Conservation (phyloP, 371 early-diverging fungal genomes). For the Mucor velutinosus region DNA sequence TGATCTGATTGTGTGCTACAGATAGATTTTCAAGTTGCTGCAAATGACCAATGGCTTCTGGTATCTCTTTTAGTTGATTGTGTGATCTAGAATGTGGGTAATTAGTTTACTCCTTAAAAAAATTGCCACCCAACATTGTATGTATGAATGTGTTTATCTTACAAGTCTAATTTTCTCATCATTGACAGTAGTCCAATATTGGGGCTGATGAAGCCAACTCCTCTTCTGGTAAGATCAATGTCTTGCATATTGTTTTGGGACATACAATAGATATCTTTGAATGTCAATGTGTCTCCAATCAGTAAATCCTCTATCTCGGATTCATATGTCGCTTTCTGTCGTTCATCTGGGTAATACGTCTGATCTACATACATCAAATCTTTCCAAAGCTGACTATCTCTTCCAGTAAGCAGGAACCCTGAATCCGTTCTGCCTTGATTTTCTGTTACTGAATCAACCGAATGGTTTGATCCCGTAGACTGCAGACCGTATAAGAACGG, state of each 20-base stretch:
- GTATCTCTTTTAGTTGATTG: slow-evolving; percentile 62
- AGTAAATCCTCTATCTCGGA: not conserved
- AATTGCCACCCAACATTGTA: not conserved
- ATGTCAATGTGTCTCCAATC: slow-evolving; percentile 6
- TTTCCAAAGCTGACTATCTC: slow-evolving; percentile 20
- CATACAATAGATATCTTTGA: slow-evolving; percentile 14
- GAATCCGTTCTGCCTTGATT: slow-evolving; percentile 22
- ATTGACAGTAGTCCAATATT: slow-evolving; percentile 27
- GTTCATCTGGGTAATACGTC: slow-evolving; percentile 25
- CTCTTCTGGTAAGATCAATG: slow-evolving; percentile 14
- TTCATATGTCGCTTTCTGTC: not conserved
- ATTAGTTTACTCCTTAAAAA: not conserved
- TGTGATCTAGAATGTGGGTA: slow-evolving; percentile 33
- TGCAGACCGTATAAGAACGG: slow-evolving; percentile 20
- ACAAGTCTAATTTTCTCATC: slow-evolving; percentile 33
- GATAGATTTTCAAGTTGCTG: slow-evolving; percentile 59
- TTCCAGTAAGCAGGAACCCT: slow-evolving; percentile 20
- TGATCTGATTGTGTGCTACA: slow-evolving; percentile 60
- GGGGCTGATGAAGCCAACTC: slow-evolving; percentile 11
- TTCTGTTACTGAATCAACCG: not conserved
- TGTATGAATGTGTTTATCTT: slow-evolving; percentile 16
- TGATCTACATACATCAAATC: slow-evolving; percentile 36
- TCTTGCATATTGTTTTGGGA: slow-evolving; percentile 13
- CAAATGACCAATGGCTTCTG: slow-evolving; percentile 68
- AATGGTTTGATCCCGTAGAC: not conserved